phyloP scores from a whole-genome alignment of 148 eudicot species.

The Simmondsia chinensis region DNA sequence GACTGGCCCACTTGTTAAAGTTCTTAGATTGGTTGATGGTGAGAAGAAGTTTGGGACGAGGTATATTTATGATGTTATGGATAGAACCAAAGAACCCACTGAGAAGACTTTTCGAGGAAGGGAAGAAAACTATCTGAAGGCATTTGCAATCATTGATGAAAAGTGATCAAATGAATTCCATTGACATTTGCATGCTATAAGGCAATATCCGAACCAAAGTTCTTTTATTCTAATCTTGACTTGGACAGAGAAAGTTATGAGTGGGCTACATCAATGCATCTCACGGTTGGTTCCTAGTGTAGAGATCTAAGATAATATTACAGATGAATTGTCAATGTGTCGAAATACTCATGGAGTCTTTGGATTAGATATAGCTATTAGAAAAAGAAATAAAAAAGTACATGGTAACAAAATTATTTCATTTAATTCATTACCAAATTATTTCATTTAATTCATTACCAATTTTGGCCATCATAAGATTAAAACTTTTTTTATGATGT shows the following conservation, averaged over 20 bases:
- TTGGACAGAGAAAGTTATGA: neutral
- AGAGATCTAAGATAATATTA: neutral
- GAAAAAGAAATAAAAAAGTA: neutral
- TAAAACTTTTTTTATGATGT: too few species aligned
- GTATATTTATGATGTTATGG: slow-evolving; percentile 15
- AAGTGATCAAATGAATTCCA: neutral
- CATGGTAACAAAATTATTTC: too few species aligned
- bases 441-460: too few species aligned
- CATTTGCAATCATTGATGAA: neutral
- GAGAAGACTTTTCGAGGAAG: neutral
- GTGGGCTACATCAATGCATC: neutral
- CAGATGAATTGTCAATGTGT: neutral
- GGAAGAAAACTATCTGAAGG: neutral
- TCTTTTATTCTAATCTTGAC: neutral
- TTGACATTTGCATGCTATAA: neutral
- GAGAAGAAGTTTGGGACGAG: slow-evolving; percentile 13
- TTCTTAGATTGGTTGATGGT: slow-evolving; percentile 13
- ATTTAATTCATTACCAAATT: too few species aligned
- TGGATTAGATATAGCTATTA: neutral
- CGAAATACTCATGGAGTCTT: neutral
- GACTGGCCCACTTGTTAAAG: slow-evolving; percentile 9
- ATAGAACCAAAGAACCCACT: slow-evolving; percentile 14
- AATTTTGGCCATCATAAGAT: too few species aligned
- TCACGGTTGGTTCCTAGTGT: neutral
- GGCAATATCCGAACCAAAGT: neutral